A percentile compares a stretch with the other conserved stretches of the same genome.
phyloP scores from a whole-genome alignment of 2,329 filamentous ascomycete species.

The Neodidymelliopsis sp. region DNA sequence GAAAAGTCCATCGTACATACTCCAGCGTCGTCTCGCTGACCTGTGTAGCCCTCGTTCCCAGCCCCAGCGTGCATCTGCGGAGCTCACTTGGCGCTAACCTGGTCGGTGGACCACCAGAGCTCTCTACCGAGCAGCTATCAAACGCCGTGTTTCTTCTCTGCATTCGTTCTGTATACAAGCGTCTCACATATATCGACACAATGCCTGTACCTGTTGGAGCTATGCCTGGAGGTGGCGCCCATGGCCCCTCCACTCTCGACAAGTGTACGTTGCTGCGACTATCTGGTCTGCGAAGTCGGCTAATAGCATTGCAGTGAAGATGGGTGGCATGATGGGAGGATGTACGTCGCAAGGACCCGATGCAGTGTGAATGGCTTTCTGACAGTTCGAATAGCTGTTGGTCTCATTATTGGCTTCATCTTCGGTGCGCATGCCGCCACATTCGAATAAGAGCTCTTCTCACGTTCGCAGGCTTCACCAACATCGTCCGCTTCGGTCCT shows the following conservation, averaged over 20 bases:
- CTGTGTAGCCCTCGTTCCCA: background rate
- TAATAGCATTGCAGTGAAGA: constrained; percentile 74
- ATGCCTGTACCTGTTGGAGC: constrained; percentile 67
- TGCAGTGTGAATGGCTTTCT: constrained; percentile 11
- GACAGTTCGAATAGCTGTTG: constrained; percentile 74
- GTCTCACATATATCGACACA: constrained; percentile 25
- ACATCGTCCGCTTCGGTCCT: constrained; percentile 93
- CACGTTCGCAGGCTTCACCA: constrained; percentile 74
- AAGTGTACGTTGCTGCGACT: constrained; percentile 64
- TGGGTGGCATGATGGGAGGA: constrained; percentile 98
- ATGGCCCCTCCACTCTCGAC: constrained; percentile 72
- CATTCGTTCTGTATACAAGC: constrained; percentile 17
- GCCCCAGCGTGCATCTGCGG: constrained; percentile 3
- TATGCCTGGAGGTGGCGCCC: constrained; percentile 42
- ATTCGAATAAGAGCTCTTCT: constrained; percentile 19
- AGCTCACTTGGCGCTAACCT: constrained; percentile 16
- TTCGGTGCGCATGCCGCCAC: constrained; percentile 69
- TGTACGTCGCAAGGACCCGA: constrained; percentile 69
- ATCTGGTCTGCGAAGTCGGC: constrained; percentile 26
- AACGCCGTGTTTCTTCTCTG: constrained; percentile 24
- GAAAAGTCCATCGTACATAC: background rate
- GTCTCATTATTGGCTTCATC: constrained; percentile 96
- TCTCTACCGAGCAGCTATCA: constrained; percentile 19
- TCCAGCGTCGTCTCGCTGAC: background rate
- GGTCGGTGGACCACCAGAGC: constrained; percentile 15